Conservation (phyloP, 2,329 filamentous ascomycete species). For the Thelonectria olida region DNA sequence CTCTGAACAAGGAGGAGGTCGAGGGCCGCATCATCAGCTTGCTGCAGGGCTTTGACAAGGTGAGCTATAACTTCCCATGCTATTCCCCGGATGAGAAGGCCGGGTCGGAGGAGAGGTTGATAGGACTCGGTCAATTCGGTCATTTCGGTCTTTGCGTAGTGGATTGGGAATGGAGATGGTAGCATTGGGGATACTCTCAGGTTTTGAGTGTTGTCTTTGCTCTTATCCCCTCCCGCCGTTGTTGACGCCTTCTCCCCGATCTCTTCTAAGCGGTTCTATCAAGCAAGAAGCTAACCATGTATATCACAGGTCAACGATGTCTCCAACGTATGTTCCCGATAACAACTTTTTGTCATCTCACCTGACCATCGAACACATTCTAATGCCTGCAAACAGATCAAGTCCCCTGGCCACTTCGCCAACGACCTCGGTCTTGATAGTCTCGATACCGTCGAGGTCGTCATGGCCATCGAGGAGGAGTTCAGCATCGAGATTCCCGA, state of each 20-base stretch:
- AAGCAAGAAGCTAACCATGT: slow-evolving; percentile 39
- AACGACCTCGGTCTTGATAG: slow-evolving; percentile 98
- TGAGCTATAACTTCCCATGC: slow-evolving; percentile 36
- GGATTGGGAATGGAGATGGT: not conserved
- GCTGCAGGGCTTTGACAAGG: slow-evolving; percentile 96
- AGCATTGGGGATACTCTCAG: not conserved
- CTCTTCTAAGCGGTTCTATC: not conserved
- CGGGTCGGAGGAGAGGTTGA: not conserved
- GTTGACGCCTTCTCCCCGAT: slow-evolving; percentile 1
- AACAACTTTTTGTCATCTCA: slow-evolving; percentile 15
- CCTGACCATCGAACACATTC: slow-evolving; percentile 19
- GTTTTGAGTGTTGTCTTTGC: not conserved
- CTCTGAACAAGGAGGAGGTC: slow-evolving; percentile 84
- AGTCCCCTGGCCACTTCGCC: slow-evolving; percentile 85
- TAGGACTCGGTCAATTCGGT: slow-evolving; percentile 16
- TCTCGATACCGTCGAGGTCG: slow-evolving; percentile 98
- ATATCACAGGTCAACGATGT: slow-evolving; percentile 71
- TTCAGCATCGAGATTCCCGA: slow-evolving; percentile 96
- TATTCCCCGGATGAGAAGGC: not conserved
- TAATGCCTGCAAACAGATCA: slow-evolving; percentile 69
- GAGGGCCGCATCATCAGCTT: slow-evolving; percentile 92
- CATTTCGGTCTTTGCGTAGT: not conserved
- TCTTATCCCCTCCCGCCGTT: not conserved
- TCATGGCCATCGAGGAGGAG: slow-evolving; percentile 99
- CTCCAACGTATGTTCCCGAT: slow-evolving; percentile 61